phyloP scores from a whole-genome alignment of 1,139 yeast genomes.

The Wickerhamiella infanticola region DNA sequence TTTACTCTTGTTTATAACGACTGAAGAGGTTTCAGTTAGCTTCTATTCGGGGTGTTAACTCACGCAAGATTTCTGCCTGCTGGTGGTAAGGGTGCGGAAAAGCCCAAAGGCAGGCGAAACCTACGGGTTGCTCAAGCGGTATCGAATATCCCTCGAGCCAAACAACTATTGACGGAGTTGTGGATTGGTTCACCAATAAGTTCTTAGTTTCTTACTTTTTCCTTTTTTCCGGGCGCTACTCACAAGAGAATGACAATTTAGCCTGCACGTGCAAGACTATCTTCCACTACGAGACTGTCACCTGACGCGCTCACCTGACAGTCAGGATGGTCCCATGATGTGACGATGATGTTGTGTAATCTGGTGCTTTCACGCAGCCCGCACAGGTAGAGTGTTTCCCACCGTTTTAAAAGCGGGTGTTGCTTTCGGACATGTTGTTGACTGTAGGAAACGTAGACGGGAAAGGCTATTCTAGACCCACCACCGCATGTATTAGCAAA shows the following conservation, averaged over 20 bases:
- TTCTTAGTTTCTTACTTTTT: not conserved
- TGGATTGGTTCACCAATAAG: not conserved
- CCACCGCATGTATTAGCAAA: too few relatives aligned
- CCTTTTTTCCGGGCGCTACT: not conserved
- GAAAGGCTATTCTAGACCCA: too few relatives aligned
- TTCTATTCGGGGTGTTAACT: not conserved
- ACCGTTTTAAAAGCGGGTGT: too few relatives aligned
- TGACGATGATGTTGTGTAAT: not conserved
- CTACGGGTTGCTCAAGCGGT: too few relatives aligned
- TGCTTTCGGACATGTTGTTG: too few relatives aligned
- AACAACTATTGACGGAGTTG: not conserved
- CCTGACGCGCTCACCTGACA: not conserved
- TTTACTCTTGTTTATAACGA: too few relatives aligned
- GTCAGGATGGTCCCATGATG: not conserved
- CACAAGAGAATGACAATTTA: not conserved
- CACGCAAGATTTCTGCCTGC: not conserved
- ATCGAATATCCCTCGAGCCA: not conserved
- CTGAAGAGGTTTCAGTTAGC: not conserved
- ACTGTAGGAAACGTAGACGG: too few relatives aligned
- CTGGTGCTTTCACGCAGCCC: too few relatives aligned
- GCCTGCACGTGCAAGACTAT: not conserved
- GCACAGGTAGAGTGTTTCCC: too few relatives aligned
- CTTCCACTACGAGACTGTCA: not conserved
- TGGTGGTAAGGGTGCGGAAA: too few relatives aligned
- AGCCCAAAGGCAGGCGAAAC: too few relatives aligned